Conservation (phyloP, 805 yeast species). For the Hanseniaspora occidentalis region DNA sequence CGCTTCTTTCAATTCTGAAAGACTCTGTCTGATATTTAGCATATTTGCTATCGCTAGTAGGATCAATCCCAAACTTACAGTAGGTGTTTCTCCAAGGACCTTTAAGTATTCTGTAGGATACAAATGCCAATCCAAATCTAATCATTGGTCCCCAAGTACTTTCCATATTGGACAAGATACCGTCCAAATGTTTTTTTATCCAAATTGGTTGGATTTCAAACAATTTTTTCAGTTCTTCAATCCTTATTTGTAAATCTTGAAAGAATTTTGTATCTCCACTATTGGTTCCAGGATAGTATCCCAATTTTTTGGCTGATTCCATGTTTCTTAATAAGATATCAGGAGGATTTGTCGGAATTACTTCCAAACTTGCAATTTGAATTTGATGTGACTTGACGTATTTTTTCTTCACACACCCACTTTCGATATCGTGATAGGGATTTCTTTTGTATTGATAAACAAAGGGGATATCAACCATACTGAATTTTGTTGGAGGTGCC, state of each 20-base stretch:
- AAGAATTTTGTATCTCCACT: slow-evolving; percentile 17
- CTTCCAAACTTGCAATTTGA: slow-evolving; percentile 34
- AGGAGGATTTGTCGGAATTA: slow-evolving; percentile 38
- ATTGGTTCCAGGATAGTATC: slow-evolving; percentile 24
- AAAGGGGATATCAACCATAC: slow-evolving; percentile 65
- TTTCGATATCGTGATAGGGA: slow-evolving; percentile 37
- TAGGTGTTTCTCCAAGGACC: slow-evolving; percentile 95
- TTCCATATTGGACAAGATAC: slow-evolving; percentile 31
- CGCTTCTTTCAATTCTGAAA: slow-evolving; percentile 34
- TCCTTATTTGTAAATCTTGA: slow-evolving; percentile 19
- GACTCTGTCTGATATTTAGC: slow-evolving; percentile 76
- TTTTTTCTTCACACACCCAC: slow-evolving; percentile 34
- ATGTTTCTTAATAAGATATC: slow-evolving; percentile 36
- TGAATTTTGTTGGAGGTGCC: slow-evolving; percentile 80
- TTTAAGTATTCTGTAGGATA: slow-evolving; percentile 65
- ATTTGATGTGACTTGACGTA: slow-evolving; percentile 32
- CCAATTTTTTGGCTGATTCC: slow-evolving; percentile 22
- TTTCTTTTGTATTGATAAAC: slow-evolving; percentile 69
- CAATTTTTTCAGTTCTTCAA: slow-evolving; percentile 25
- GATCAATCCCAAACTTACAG: slow-evolving; percentile 69
- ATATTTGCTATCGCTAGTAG: slow-evolving; percentile 39
- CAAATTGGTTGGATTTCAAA: slow-evolving; percentile 73
- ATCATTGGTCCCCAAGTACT: slow-evolving; percentile 19
- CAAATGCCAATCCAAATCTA: slow-evolving; percentile 72
- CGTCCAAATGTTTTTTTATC: slow-evolving; percentile 62